Conservation (phyloP, 2,329 filamentous ascomycete species). For the Phaeomoniella chlamydospora region DNA sequence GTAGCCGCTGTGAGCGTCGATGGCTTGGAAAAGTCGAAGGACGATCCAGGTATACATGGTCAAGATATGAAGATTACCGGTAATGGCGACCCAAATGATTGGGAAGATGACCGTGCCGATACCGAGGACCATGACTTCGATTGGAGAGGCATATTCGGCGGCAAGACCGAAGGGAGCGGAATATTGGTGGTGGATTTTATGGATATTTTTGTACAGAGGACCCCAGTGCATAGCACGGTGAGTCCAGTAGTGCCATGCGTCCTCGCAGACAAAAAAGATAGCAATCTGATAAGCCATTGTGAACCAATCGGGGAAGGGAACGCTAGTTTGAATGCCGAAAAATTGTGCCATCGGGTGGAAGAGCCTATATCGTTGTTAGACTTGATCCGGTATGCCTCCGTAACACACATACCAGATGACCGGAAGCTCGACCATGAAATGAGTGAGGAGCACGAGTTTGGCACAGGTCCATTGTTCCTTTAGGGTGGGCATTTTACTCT, state of each 20-base stretch:
- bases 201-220: constrained; percentile 86
- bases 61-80: constrained; percentile 77
- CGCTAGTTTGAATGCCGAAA: constrained; percentile 73
- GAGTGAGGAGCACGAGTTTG: constrained; percentile 77
- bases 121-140: constrained; percentile 90
- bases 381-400: not conserved
- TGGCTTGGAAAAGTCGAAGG: constrained; percentile 86
- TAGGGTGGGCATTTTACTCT: constrained; percentile 78
- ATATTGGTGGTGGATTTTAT: constrained; percentile 99
- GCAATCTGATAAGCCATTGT: constrained; percentile 86
- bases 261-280: constrained; percentile 90
- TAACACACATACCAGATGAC: constrained; percentile 64
- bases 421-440: constrained; percentile 95
- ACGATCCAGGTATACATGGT: constrained; percentile 98
- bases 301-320: constrained; percentile 73
- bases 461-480: constrained; percentile 93
- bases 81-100: constrained; percentile 69
- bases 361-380: constrained; percentile 33
- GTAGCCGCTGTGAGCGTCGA: constrained; percentile 94
- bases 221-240: constrained; percentile 90
- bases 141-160: constrained; percentile 93
- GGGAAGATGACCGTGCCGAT: constrained; percentile 72
- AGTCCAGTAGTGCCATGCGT: constrained; percentile 96
- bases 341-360: constrained; percentile 95
- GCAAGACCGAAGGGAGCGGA: constrained; percentile 92